Conservation (phyloP, 1,139 yeast genomes). For the Kodamaea sp. region DNA sequence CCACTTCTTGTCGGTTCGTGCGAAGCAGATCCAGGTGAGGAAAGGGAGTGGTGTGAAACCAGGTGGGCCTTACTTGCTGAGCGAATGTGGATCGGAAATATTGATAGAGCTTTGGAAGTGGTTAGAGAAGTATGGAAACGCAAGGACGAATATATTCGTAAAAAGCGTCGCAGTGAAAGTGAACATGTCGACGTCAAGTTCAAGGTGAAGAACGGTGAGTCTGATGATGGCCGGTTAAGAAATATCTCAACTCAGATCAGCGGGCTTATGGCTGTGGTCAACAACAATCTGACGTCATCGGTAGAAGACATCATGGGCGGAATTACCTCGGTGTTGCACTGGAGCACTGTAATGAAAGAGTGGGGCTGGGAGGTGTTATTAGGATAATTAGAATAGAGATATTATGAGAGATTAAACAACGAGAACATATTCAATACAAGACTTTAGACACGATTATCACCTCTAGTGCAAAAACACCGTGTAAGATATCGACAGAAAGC, state of each 20-base stretch:
- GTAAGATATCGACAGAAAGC: too few relatives aligned
- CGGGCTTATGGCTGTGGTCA: conserved; percentile 47
- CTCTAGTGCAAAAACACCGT: too few relatives aligned
- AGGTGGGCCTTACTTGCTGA: conserved; percentile 58
- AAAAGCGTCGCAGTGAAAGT: conserved; percentile 18
- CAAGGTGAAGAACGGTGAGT: conserved; percentile 15
- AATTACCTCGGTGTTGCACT: conserved; percentile 56
- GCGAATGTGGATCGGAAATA: conserved; percentile 64
- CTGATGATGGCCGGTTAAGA: conserved; percentile 22
- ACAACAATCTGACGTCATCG: conserved; percentile 27
- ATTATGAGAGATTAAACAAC: not conserved
- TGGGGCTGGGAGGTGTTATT: conserved; percentile 75
- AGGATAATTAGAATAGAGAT: conserved; percentile 29
- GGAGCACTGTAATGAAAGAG: conserved; percentile 70
- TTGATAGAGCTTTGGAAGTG: conserved; percentile 66
- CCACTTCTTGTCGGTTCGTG: conserved; percentile 66
- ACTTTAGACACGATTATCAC: too few relatives aligned
- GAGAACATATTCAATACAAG: not conserved
- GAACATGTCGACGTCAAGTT: conserved; percentile 5
- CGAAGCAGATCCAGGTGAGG: conserved; percentile 60
- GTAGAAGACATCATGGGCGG: conserved; percentile 41
- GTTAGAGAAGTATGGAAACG: conserved; percentile 70
- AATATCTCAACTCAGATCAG: conserved; percentile 39
- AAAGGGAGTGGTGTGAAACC: conserved; percentile 61
- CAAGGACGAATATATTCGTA: conserved; percentile 44